These are phyloP conservation scores for Talaromyces sp. DNA, from an alignment of 2,329 filamentous ascomycete species.

Conservation along the genomic window DNA sequence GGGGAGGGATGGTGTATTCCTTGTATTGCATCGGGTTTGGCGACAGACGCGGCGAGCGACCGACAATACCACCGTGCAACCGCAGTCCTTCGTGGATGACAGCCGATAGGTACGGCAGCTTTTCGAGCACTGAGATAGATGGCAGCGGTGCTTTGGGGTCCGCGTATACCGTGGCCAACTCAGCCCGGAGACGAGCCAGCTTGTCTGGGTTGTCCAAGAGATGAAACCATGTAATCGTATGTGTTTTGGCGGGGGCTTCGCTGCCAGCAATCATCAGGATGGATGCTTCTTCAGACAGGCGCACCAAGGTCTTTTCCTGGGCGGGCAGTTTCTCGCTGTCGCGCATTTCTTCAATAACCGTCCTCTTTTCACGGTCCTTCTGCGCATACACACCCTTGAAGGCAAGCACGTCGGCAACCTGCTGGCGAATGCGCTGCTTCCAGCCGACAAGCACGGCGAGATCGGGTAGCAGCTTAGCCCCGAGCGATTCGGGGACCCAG, in stretches of 20 bases:
- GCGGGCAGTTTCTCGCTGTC: not conserved
- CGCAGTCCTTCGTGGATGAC: not conserved
- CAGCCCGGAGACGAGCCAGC: not conserved
- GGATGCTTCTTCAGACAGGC: not conserved
- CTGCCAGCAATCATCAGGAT: not conserved
- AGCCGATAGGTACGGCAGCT: not conserved
- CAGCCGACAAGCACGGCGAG: not conserved
- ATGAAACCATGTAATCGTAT: not conserved
- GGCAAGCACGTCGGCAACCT: not conserved
- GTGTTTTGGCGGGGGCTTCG: not conserved
- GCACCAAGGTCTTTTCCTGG: not conserved
- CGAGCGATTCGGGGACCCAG: not conserved
- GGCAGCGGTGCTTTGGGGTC: not conserved
- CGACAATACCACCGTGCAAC: constrained; percentile 13
- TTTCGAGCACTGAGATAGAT: not conserved
- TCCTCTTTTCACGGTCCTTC: not conserved
- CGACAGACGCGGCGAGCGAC: constrained; percentile 13
- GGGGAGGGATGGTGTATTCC: not conserved
- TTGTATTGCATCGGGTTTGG: not conserved
- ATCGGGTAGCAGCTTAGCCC: not conserved
- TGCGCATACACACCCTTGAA: not conserved
- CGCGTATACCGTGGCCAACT: not conserved
- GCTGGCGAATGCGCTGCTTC: not conserved
- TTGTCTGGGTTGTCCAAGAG: not conserved
- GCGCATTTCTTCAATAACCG: not conserved